These are phyloP conservation scores for Xanthoparmelia taractica DNA, from an alignment of 495 filamentous ascomycete genomes.

Conservation along the genomic window DNA sequence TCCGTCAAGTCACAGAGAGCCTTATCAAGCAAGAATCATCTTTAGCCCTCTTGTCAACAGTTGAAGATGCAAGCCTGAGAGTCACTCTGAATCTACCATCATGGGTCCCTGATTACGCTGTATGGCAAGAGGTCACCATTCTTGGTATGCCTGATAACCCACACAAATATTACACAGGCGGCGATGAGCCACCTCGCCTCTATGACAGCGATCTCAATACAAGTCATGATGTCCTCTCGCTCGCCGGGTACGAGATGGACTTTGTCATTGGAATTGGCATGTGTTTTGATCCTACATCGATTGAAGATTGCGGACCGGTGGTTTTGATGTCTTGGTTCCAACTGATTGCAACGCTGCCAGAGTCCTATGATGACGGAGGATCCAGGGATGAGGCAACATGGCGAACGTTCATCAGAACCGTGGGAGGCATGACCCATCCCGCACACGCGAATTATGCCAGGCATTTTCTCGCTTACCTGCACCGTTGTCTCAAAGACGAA, in stretches of 20 bases:
- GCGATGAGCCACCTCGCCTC: neutral
- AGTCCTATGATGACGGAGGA: neutral
- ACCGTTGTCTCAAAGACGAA: neutral
- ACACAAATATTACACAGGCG: neutral
- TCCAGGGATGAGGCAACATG: neutral
- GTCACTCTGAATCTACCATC: neutral
- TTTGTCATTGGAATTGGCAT: neutral
- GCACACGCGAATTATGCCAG: neutral
- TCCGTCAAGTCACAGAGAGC: neutral
- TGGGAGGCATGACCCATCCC: neutral
- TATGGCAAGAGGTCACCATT: neutral
- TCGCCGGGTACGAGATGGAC: neutral
- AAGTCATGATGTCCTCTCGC: neutral
- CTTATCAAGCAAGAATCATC: neutral
- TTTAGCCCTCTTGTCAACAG: neutral
- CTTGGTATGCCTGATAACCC: neutral
- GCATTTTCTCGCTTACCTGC: neutral
- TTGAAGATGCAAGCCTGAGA: neutral
- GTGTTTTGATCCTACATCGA: neutral
- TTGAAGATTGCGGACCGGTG: neutral
- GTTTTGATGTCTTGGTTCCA: neutral
- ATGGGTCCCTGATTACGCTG: neutral
- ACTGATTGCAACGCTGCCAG: neutral
- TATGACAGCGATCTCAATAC: neutral
- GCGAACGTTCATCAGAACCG: neutral